These are phyloP conservation scores for Nymphaea colorata DNA, from an alignment of 164 flowering plant genomes.

Conservation along the genomic window DNA sequence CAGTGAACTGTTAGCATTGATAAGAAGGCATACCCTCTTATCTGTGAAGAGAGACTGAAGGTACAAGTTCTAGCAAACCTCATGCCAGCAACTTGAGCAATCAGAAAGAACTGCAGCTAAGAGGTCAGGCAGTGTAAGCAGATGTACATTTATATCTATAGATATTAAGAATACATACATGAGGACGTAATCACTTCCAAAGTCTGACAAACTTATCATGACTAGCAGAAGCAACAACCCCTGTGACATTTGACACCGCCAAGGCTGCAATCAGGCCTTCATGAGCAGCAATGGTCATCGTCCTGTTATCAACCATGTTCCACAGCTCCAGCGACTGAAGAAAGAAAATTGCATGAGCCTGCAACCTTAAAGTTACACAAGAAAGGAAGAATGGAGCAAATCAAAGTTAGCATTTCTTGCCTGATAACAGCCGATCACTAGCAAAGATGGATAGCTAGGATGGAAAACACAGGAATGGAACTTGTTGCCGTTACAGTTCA, in stretches of 20 bases:
- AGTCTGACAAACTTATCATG: conserved; percentile 65
- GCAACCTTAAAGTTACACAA: no score
- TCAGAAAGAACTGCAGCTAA: neutral
- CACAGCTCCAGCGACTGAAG: conserved; percentile 64
- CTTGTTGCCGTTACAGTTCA: conserved; percentile 42
- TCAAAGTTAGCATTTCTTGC: conserved; percentile 22
- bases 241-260: conserved; percentile 45
- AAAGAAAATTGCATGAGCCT: no score
- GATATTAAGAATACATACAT: neutral
- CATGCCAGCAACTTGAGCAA: no score
- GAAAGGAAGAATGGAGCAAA: neutral
- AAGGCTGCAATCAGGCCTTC: conserved; percentile 46
- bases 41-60: no score
- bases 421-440: conserved; percentile 70
- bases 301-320: conserved; percentile 66
- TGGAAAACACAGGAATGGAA: conserved; percentile 64
- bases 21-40: no score
- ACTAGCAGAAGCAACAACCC: conserved; percentile 69
- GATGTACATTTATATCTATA: neutral
- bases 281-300: conserved; percentile 57
- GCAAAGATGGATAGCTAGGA: conserved; percentile 38
- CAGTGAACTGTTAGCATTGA: no score
- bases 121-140: neutral
- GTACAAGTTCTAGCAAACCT: no score
- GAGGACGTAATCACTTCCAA: conserved; percentile 41